Conservation (phyloP, 2,329 filamentous ascomycete species). For the Sporothrix curviconia region DNA sequence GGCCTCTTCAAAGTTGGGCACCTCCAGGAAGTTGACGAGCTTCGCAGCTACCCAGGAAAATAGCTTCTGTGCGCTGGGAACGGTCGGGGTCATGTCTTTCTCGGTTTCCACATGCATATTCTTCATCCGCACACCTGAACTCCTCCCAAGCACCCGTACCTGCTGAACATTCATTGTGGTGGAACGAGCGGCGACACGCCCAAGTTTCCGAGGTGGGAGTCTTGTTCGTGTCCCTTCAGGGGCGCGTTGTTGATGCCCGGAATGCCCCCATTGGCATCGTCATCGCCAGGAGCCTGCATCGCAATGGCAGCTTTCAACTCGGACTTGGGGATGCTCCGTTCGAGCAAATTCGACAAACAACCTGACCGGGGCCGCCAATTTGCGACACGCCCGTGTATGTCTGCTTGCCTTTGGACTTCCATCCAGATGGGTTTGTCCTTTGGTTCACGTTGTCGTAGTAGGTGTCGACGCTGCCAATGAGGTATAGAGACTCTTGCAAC, state of each 20-base stretch:
- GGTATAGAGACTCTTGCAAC: constrained; percentile 52
- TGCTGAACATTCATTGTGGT: constrained; percentile 43
- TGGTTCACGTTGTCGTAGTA: constrained; percentile 14
- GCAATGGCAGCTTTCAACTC: constrained; percentile 16
- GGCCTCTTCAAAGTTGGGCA: constrained; percentile 27
- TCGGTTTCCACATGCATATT: constrained; percentile 52
- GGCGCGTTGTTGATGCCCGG: background rate
- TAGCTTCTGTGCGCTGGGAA: constrained; percentile 42
- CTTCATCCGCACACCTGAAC: constrained; percentile 54
- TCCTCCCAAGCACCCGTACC: constrained; percentile 59
- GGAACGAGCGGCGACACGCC: constrained; percentile 57
- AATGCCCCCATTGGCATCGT: constrained; percentile 1
- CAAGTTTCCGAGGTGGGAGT: constrained; percentile 46
- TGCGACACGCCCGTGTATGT: constrained; percentile 35
- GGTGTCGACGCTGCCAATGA: constrained; percentile 41
- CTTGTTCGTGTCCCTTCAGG: constrained; percentile 4
- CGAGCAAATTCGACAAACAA: constrained; percentile 47
- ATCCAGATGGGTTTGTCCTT: constrained; percentile 16
- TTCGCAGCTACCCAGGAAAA: constrained; percentile 38
- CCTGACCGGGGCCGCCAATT: constrained; percentile 34
- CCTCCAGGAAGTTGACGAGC: constrained; percentile 31
- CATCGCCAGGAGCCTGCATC: too few relatives aligned
- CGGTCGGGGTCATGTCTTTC: constrained; percentile 50
- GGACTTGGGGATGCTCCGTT: constrained; percentile 39
- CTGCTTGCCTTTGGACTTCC: constrained; percentile 32